Base-by-base conservation (phyloP, 1,284 basidiomycete species). In the Coniferiporia weirii region DNA sequence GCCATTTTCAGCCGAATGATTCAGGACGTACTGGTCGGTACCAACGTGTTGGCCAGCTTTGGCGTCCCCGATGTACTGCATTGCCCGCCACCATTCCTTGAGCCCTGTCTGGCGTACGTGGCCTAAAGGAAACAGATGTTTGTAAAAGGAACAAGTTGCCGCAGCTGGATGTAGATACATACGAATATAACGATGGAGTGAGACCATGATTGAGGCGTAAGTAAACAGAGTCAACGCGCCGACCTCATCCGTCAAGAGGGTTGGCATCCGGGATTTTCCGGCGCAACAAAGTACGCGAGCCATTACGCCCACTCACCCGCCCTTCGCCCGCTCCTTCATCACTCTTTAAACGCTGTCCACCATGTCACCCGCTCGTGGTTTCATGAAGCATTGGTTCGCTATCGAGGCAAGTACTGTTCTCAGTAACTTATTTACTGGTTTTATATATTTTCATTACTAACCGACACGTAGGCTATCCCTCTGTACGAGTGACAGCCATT, bases 31-130 rank as follows among this genome's bases (percentile, higher is more conserved):
- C 89, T 89, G 84, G 78, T 98, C 95, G 56, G 78, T 82, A 55
- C 95, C 95, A 57, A 93, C 77, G 57, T 84, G 79, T 64, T 77
- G 76, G 15, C 94, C 95, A 22, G 82, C 83, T 74, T 97, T 98
- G 57, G 91, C 90, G 67, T 97, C 95, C 55, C 92, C 89, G 64
- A 96, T 95, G 71, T 95, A 93, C 73, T 93, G 83, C 80, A 88
- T 74, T 65, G 91, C 85, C 65, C 84, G 82, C 84, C 88, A 91
- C 88, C 89, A 95, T 74, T 92, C 87, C 66, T 81, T 81, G 60
- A 91, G 69, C 12, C 93, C 93, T 15, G 84, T 86, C 50, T 83
- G 81, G 56, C 83, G 84, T 56, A 93, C 78, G 46, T 62, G 35
- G 17, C 57, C 57, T 59, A 19, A 10, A 52, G 12, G 17, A 36